Evolutionary conservation across 768 basidiomycete genomes (phyloP), one percentile per base, ranked within the genome.

Genomic region (Phallus indusiatus): DNA sequence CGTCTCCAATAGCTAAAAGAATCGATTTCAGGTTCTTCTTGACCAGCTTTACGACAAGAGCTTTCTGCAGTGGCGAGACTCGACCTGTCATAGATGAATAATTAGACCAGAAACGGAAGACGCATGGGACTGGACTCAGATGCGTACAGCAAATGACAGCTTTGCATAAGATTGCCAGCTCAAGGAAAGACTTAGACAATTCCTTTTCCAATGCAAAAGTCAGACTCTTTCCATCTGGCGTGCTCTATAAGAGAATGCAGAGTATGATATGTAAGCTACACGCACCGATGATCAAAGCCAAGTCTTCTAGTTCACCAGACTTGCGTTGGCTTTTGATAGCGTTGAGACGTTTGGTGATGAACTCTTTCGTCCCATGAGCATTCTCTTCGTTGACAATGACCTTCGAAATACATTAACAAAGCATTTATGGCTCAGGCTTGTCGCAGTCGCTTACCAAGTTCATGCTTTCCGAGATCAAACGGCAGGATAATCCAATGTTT

Each of bases 401-500:
- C 93, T 96, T 65, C 22, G 1, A 1, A 33, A 22, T 0, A 28
- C 0, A n/a, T 35, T 18, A 47, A 21, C 12, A 64, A 10, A 4
- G n/a, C 14, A 14, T n/a, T 4, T 5, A 14, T 37, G 42, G 12
- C 12, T 20, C 54, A 54, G 60, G 34, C 16, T 10, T 21, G 5
- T 21, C 14, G 28, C 6, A 36, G n/a, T 7, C 28, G 70, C 81
- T 24, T 63, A 94, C 95, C 76, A 99, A 65, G 69, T 97, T 97
- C 96, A 98, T 99, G 9, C 91, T 94, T 73, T 99, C 96, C 5
- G 93, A 92, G 54, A 99, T 98, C 66, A 99, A 72, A 62, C 93
- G 82, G 75, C 96, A 98, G 1, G 94, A 95, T 81, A 98, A 86
- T 55, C 96, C 96, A 63, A 99, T 98, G 67, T 99, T 99, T 72